Base-by-base conservation (phyloP, 257 asterid genomes). In the Solanum piurae region DNA sequence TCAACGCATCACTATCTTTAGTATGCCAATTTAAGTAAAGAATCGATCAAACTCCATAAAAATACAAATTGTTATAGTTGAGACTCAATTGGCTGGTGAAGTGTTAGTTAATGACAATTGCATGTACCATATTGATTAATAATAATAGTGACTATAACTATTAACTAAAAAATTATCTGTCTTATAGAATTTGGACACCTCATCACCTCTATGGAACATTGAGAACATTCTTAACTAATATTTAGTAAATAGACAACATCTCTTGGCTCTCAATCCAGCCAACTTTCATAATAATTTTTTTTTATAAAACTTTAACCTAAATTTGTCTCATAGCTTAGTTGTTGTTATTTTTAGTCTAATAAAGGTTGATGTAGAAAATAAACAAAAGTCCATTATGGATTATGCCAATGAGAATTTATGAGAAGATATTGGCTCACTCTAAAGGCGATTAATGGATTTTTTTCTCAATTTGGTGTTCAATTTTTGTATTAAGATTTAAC, bases 381-480 rank as follows among this genome's bases (percentile, higher is more conserved):
- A 64, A 80, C 11, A 80, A 79, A 79, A 25, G 36, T 79, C 25
- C 38, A 14, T 40, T 6, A 76, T 80, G 85, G 27, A 5, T 27
- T 44, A 9, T 25, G 38, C 66, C 85, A 80, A 80, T 80, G 6
- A 80, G 18, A 80, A 80, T 46, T 29, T 9, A 46, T 16, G 4
- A 8, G 29, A 27, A 79, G 64, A 44, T 18, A 42, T 77, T 77
- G 25, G 64, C 13, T 9, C 62, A 77, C n/a, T 13, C 34, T 3
- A 42, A 77, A 76, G 37, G 84, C 62, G 40, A 14, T 49, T 12
- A 40, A 20, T 8, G 27, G 3, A 31, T 1, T 13, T 23, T 25
- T 25, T 25, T 64, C 2, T 60, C 12, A 21, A 60, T 21, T 60
- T 0, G 1, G 6, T 0, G 3, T 4, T 23, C 1, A 0, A 9